Percentiles rank a stretch among this genome's conserved stretches.
These are phyloP conservation scores for Dactylellina drechsleri DNA, from an alignment of 2,329 filamentous ascomycete species.

Conservation along the genomic window DNA sequence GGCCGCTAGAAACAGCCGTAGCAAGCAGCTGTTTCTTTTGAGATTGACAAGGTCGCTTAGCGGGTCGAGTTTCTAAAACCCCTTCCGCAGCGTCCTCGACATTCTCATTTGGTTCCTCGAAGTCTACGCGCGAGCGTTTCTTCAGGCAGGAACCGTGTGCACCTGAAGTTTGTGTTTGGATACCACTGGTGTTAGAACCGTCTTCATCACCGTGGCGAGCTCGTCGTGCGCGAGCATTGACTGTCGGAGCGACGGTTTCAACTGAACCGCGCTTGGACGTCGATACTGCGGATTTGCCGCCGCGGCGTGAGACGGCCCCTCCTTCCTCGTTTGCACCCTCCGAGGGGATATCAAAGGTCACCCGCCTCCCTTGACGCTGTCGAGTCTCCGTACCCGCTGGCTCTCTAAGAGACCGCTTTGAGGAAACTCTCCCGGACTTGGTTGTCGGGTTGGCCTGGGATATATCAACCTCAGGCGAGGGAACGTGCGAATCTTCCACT, in stretches of 20 bases:
- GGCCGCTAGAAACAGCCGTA: not conserved
- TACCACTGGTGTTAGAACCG: not conserved
- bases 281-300: not conserved
- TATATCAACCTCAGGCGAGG: no score
- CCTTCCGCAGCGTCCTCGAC: not conserved
- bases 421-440: not conserved
- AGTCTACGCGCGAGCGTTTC: conserved; percentile 35
- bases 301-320: not conserved
- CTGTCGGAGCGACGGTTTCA: not conserved
- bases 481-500: not conserved
- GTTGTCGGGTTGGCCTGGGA: not conserved
- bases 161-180: conserved; percentile 1
- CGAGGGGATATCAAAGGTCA: not conserved
- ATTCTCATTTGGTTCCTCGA: conserved; percentile 14
- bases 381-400: not conserved
- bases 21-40: conserved; percentile 10
- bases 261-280: not conserved
- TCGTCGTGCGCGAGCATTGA: conserved; percentile 1
- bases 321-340: not conserved
- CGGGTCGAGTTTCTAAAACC: not conserved
- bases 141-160: conserved; percentile 15
- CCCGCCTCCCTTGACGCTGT: not conserved
- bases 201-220: not conserved
- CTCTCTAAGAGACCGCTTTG: not conserved
- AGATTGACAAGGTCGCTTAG: conserved; percentile 9